Conservation (phyloP, 108 stramenopile genomes). For the Skeletonema menzelii region DNA sequence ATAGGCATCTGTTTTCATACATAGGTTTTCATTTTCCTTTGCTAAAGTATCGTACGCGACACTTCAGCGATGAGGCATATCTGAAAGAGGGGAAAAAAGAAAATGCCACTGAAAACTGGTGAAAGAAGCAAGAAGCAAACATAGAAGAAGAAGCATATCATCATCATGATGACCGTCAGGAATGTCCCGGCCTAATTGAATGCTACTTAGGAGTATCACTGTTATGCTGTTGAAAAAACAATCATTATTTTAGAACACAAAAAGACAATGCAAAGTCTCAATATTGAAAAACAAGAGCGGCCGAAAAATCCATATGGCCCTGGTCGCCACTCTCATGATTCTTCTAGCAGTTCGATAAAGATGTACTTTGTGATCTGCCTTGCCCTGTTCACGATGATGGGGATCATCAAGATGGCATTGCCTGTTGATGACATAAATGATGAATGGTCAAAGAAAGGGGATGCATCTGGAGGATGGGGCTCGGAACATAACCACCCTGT, state of each 20-base stretch:
- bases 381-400: slow-evolving; percentile 13
- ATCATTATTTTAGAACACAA: too few species aligned
- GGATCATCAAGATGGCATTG: slow-evolving; percentile 3
- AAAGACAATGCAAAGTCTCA: slow-evolving; percentile 19
- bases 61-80: too few species aligned
- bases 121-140: too few species aligned
- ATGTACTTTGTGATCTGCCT: slow-evolving; percentile 34
- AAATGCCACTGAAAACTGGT: too few species aligned
- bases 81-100: too few species aligned
- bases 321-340: background rate
- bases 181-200: background rate
- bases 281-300: slow-evolving; percentile 12
- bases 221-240: too few species aligned
- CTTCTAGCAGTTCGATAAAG: slow-evolving; percentile 10
- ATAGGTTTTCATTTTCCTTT: too few species aligned
- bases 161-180: background rate
- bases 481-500: slow-evolving; percentile 23
- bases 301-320: slow-evolving; percentile 13
- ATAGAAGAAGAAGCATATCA: too few species aligned
- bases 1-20: too few species aligned
- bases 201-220: too few species aligned
- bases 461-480: slow-evolving; percentile 39
- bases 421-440: slow-evolving; percentile 4
- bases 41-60: too few species aligned
- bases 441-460: slow-evolving; percentile 8